Evolutionary conservation across 2,329 filamentous ascomycete species (phyloP), one percentile per base, ranked within the genome.

Genomic region (Phialemonium atrogriseum): DNA sequence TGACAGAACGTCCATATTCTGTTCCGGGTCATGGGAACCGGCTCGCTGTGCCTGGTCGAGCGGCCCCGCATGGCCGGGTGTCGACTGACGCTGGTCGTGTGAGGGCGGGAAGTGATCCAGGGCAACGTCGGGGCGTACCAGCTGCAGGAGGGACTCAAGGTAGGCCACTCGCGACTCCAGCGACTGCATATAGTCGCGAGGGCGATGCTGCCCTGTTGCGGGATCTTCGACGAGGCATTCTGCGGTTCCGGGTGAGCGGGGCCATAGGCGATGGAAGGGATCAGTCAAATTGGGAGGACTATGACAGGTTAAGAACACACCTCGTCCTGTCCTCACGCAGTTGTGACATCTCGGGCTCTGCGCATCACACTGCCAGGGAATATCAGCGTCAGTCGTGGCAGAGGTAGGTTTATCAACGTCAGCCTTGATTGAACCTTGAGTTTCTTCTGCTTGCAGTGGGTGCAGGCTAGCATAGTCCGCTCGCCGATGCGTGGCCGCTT

Each of bases 261-360:
- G n/a, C 13, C 6, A 7, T 11, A 27, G 25, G 10, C 10, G 5
- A 14, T 24, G 19, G 17, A 6, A 24, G 19, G 11, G 12, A 10
- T 12, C n/a, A n/a, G n/a, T 12, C 13, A n/a, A n/a, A n/a, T 32
- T 16, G 18, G 16, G 6, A 13, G 9, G 19, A 15, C n/a, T n/a
- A 22, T 5, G 20, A n/a, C 6, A 16, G 11, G 16, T 32, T 12
- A 12, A 25, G n/a, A 6, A 13, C 30, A 23, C 41, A 37, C 42
- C 41, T 31, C 40, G 27, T 22, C 39, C 39, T 25, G 29, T 43
- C 26, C 37, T 44, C 10, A 34, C 23, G 35, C 49, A 52, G 26
- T 45, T 49, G 20, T 45, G 42, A 32, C 49, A 53, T 33, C 38
- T 46, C 11, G 47, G 45, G 8, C 22, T 46, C 37, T 44, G 33